Percentiles rank a stretch among this genome's conserved stretches.
These are phyloP conservation scores for Cryptococcus sp. DNA, from an alignment of 1,284 basidiomycete genomes.

Conservation along the genomic window DNA sequence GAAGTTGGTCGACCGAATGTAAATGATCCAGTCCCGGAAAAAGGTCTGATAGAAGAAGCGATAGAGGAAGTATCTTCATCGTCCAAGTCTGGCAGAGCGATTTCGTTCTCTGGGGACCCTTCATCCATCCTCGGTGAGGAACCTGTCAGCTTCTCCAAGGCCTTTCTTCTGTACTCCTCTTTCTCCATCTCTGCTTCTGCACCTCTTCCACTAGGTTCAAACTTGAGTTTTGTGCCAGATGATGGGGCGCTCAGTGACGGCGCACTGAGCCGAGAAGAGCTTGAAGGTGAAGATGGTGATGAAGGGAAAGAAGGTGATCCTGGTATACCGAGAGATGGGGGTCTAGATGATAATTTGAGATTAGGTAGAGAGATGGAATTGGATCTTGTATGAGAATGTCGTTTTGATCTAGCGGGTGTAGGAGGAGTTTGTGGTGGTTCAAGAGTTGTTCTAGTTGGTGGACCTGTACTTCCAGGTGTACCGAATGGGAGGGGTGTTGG, in stretches of 20 bases:
- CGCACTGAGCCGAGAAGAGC: background rate
- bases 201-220: slow-evolving; percentile 39
- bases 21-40: slow-evolving; percentile 24
- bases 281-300: slow-evolving; percentile 21
- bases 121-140: slow-evolving; percentile 3
- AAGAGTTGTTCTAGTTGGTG: background rate
- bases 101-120: slow-evolving; percentile 17
- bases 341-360: slow-evolving; percentile 32
- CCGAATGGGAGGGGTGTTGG: slow-evolving; percentile 23
- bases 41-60: slow-evolving; percentile 26
- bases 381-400: slow-evolving; percentile 44
- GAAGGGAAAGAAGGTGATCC: slow-evolving; percentile 26
- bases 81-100: slow-evolving; percentile 38
- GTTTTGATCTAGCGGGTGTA: slow-evolving; percentile 20
- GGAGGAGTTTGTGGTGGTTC: slow-evolving; percentile 23
- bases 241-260: slow-evolving; percentile 15
- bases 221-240: slow-evolving; percentile 35
- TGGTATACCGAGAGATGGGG: slow-evolving; percentile 32
- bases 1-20: slow-evolving; percentile 31
- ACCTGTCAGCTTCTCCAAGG: slow-evolving; percentile 42
- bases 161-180: slow-evolving; percentile 37
- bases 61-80: slow-evolving; percentile 35
- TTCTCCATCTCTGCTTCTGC: slow-evolving; percentile 41
- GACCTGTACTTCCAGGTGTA: slow-evolving; percentile 10
- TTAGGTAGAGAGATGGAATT: slow-evolving; percentile 44